A percentile compares a stretch with the other conserved stretches of the same genome.
Conservation (phyloP, 2,329 filamentous ascomycete genomes). For the Colletotrichum truncatum region DNA sequence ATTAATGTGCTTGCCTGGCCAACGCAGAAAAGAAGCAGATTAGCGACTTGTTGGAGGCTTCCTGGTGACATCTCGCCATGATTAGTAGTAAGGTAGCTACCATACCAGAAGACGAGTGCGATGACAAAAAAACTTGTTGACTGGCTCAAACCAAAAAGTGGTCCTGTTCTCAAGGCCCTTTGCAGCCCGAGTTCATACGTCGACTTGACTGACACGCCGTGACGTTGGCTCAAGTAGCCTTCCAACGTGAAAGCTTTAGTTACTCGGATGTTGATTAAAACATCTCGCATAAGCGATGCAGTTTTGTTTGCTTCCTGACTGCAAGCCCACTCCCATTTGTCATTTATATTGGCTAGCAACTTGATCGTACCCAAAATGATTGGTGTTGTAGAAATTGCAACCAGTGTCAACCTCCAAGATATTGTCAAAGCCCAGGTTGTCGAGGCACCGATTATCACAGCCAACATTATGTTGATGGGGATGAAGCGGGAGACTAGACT, state of each 20-base stretch:
- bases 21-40: slow-evolving; percentile 85
- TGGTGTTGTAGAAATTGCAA: slow-evolving; percentile 75
- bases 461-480: slow-evolving; percentile 73
- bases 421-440: slow-evolving; percentile 78
- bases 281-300: slow-evolving; percentile 75
- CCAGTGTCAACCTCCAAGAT: slow-evolving; percentile 83
- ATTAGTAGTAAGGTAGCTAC: slow-evolving; percentile 68
- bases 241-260: slow-evolving; percentile 82
- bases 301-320: slow-evolving; percentile 70
- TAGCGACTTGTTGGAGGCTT: slow-evolving; percentile 77
- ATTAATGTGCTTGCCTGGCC: slow-evolving; percentile 76
- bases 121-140: slow-evolving; percentile 76
- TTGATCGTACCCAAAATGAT: slow-evolving; percentile 73
- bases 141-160: slow-evolving; percentile 82
- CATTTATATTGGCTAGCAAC: slow-evolving; percentile 70
- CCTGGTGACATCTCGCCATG: slow-evolving; percentile 57
- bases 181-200: slow-evolving; percentile 70
- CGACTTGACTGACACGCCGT: slow-evolving; percentile 57
- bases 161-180: slow-evolving; percentile 73
- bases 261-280: slow-evolving; percentile 81
- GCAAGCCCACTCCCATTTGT: slow-evolving; percentile 76
- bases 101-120: slow-evolving; percentile 87
- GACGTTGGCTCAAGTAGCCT: slow-evolving; percentile 72
- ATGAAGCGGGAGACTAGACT: slow-evolving; percentile 83
- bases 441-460: slow-evolving; percentile 73